These are phyloP conservation scores for Ochetophila trinervis DNA, from an alignment of 306 rosid species.

Conservation along the genomic window DNA sequence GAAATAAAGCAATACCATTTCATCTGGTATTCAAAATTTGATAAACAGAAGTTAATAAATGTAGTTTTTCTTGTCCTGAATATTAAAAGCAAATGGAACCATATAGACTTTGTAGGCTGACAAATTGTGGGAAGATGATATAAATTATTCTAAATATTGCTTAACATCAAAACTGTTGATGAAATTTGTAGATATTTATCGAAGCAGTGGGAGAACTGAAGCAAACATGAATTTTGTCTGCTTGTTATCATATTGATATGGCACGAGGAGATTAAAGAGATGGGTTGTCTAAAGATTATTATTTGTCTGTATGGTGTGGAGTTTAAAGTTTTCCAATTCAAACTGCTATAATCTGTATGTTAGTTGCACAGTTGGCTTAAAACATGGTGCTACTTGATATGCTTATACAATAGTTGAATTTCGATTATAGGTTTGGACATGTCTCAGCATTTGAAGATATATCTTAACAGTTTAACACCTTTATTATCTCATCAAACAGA, in stretches of 20 bases:
- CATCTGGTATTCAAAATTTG: no score
- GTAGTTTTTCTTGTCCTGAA: no score
- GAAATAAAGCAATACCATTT: no score
- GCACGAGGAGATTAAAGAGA: neutral
- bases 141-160: neutral
- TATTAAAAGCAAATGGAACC: no score
- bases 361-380: neutral
- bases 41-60: no score
- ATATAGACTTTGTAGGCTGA: no score
- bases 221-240: slow-evolving; percentile 25
- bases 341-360: neutral
- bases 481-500: no score
- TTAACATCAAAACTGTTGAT: slow-evolving; percentile 7
- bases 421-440: no score
- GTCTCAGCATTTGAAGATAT: no score
- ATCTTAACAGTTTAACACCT: no score
- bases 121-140: no score
- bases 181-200: slow-evolving; percentile 37
- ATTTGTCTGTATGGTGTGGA: neutral
- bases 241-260: neutral
- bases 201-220: slow-evolving; percentile 44
- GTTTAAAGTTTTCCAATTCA: neutral
- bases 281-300: neutral
- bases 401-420: no score
- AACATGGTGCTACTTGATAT: neutral